A percentile compares a stretch with the other conserved stretches of the same genome.
phyloP scores from a whole-genome alignment of 139 green algal species.

The Volvox reticuliferus region DNA sequence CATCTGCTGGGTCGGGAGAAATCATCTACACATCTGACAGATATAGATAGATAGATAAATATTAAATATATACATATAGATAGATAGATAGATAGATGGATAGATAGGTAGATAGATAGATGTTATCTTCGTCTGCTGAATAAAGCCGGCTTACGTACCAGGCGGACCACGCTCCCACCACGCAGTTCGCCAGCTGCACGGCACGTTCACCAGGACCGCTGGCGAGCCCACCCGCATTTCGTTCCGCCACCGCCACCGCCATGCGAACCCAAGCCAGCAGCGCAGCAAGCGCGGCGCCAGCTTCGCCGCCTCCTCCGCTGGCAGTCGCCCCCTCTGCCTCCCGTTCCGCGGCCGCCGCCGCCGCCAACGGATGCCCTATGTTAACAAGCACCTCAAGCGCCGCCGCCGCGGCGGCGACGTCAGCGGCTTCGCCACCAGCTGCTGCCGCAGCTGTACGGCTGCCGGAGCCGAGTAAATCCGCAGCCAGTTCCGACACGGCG shows the following conservation, averaged over 20 bases:
- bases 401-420: conserved; percentile 46
- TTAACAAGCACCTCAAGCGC: conserved; percentile 49
- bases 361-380: neutral
- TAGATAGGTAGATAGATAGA: neutral
- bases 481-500: conserved; percentile 52
- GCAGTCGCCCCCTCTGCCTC: conserved; percentile 32
- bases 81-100: neutral
- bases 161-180: conserved; percentile 70
- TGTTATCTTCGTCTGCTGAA: too few species aligned
- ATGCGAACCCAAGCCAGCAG: conserved; percentile 7
- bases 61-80: too few species aligned
- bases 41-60: too few species aligned
- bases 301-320: conserved; percentile 1
- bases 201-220: neutral
- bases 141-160: neutral
- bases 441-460: neutral
- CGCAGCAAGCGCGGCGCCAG: neutral
- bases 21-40: too few species aligned
- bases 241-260: conserved; percentile 61
- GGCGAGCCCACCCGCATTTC: conserved; percentile 35
- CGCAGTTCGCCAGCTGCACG: conserved; percentile 52
- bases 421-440: conserved; percentile 44
- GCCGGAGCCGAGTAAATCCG: conserved; percentile 58
- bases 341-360: conserved; percentile 30
- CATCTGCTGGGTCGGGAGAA: too few species aligned